Base-by-base conservation (phyloP, 805 yeast genomes). In the Suhomyces sp. region DNA sequence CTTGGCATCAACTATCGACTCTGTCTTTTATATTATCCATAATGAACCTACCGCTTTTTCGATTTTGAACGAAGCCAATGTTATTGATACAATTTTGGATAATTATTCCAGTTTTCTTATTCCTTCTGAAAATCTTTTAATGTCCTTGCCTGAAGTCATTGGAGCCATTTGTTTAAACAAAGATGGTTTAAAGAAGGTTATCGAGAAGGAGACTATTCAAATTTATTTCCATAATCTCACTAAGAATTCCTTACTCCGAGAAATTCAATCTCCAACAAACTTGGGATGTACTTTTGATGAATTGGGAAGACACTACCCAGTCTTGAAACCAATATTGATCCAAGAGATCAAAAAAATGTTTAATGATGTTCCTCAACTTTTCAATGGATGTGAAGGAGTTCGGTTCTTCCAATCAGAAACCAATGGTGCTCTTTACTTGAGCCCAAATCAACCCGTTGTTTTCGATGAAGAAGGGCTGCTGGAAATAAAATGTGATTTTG, bases 11-110 rank as follows among this genome's bases (percentile, higher is more conserved):
- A 72, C 85, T 0, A 55, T 90, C 23, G 81, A 78, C 41, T 74
- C 81, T 9, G 70, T 88, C 14, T 74, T 82, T 25, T 73, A 74
- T 9, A 85, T 88, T 40, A 79, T 90, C 19, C 91, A 90, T 53
- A 84, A 83, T 46, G 97, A 91, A 50, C 96, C 97, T 6, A 88
- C 96, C 0, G 86, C 95, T 3, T 90, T 74, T 50, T 72, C 83
- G 2, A 80, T 90, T 26, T 68, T 90, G 45, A 80, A 77, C 25
- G 98, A 90, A 54, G 82, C 95, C 0, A 76, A 77, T 0, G 77
- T 85, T 1, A 77, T 90, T 23, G 83, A 82, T 30, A 64, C 76
- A 2, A 70, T 88, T 23, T 56, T 88, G 32, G 70, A 72, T 8
- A 70, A 79, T 31, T 81, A 83, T 50, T 70, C 69, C 10, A 50